Percentiles rank a stretch among this genome's conserved stretches.
These are phyloP conservation scores for Zalaria obscura DNA, from an alignment of 2,329 filamentous ascomycete species.

Conservation along the genomic window DNA sequence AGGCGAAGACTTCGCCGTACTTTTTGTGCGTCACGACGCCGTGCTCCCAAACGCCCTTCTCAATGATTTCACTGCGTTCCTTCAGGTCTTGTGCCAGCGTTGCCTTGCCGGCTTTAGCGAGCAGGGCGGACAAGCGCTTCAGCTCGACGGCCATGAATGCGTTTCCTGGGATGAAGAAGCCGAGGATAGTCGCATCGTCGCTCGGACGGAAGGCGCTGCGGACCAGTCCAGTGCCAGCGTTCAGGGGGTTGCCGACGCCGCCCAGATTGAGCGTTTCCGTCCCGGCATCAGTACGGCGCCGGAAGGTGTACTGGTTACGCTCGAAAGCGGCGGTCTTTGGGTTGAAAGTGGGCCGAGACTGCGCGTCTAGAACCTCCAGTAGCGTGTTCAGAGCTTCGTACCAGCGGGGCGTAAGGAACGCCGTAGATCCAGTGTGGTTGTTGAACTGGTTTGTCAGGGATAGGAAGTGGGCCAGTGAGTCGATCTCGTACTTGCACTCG, in stretches of 20 bases:
- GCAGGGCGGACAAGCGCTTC: slow-evolving; percentile 54
- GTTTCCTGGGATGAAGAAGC: slow-evolving; percentile 90
- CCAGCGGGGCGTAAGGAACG: slow-evolving; percentile 71
- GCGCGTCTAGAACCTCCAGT: slow-evolving; percentile 59
- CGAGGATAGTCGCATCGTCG: slow-evolving; percentile 86
- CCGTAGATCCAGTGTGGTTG: slow-evolving; percentile 60
- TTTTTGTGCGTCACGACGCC: slow-evolving; percentile 64
- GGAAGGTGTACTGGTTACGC: slow-evolving; percentile 76
- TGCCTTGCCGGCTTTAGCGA: slow-evolving; percentile 46
- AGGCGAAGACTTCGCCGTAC: slow-evolving; percentile 70
- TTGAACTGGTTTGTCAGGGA: slow-evolving; percentile 77
- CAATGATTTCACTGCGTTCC: slow-evolving; percentile 49
- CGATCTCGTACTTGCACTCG: slow-evolving; percentile 98
- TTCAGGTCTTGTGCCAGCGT: slow-evolving; percentile 35
- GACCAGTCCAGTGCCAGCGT: slow-evolving; percentile 68
- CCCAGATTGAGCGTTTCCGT: slow-evolving; percentile 79
- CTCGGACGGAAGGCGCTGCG: slow-evolving; percentile 88
- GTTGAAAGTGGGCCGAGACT: slow-evolving; percentile 72
- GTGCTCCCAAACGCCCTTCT: slow-evolving; percentile 68
- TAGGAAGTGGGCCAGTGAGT: slow-evolving; percentile 86
- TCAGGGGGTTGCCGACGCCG: slow-evolving; percentile 85
- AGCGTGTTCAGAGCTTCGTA: slow-evolving; percentile 61
- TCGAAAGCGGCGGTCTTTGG: slow-evolving; percentile 47
- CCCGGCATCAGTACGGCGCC: slow-evolving; percentile 61
- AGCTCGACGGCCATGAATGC: slow-evolving; percentile 93